phyloP scores from a whole-genome alignment of 805 yeast genomes.

The Metschnikowia rubicola region DNA sequence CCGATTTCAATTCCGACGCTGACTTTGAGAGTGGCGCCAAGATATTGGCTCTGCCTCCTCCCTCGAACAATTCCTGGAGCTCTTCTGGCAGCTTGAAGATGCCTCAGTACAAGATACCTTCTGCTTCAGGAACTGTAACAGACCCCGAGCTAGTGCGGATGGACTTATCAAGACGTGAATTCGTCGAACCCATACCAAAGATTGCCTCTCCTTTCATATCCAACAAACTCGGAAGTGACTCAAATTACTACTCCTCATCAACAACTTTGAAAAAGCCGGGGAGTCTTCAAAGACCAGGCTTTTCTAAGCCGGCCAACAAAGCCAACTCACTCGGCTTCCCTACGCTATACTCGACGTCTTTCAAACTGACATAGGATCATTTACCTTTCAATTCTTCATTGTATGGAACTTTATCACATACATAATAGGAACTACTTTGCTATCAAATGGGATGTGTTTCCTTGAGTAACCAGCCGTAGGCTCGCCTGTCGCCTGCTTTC shows the following conservation, averaged over 20 bases:
- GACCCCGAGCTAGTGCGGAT: constrained; percentile 3
- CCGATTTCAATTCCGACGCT: neutral
- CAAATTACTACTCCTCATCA: neutral
- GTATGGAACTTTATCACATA: neutral
- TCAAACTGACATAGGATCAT: constrained; percentile 7
- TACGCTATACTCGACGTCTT: constrained; percentile 17
- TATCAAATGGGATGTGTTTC: constrained; percentile 47
- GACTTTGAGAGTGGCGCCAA: neutral
- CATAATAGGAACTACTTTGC: too few relatives aligned
- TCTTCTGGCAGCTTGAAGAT: constrained; percentile 9
- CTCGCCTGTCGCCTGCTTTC: constrained; percentile 52
- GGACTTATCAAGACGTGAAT: constrained; percentile 1
- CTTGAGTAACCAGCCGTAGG: constrained; percentile 65
- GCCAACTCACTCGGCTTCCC: constrained; percentile 15
- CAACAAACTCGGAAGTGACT: constrained; percentile 13
- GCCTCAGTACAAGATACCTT: constrained; percentile 18
- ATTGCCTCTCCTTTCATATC: constrained; percentile 17
- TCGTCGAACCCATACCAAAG: constrained; percentile 5
- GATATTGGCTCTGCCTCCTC: neutral
- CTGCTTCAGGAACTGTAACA: neutral
- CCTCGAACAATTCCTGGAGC: neutral
- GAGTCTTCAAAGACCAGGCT: constrained; percentile 16
- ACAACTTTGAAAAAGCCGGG: constrained; percentile 14
- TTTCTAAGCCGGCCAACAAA: constrained; percentile 5
- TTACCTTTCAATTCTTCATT: neutral